Evolutionary conservation across 371 early-diverging fungal genomes (phyloP).

Genomic region (Synchytrium microbalum): DNA sequence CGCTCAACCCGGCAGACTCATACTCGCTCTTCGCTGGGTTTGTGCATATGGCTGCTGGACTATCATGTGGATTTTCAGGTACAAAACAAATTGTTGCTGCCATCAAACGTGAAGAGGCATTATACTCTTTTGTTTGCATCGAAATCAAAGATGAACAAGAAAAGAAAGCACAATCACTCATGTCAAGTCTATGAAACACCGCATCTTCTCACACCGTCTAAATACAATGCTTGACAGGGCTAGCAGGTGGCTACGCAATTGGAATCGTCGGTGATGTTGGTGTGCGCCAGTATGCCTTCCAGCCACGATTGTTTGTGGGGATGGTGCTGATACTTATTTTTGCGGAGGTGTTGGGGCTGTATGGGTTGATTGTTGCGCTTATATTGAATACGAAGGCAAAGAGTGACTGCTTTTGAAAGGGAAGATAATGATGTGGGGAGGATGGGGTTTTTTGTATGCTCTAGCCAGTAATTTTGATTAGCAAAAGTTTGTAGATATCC

Average conservation of each 20-base stretch:
- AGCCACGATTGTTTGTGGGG: slow-evolving; percentile 86
- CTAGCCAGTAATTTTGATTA: no score
- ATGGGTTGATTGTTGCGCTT: slow-evolving; percentile 54
- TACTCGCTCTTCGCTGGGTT: slow-evolving; percentile 60
- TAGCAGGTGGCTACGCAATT: slow-evolving; percentile 95
- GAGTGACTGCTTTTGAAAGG: not conserved
- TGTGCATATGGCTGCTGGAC: slow-evolving; percentile 88
- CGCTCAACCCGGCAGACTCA: not conserved
- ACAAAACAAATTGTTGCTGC: no score
- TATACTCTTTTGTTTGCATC: no score
- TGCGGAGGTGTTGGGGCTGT: slow-evolving; percentile 85
- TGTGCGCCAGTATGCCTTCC: slow-evolving; percentile 87
- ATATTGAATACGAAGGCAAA: slow-evolving; percentile 84
- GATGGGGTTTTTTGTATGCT: no score
- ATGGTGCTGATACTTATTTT: slow-evolving; percentile 92
- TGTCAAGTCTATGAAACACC: no score
- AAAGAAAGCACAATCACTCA: no score
- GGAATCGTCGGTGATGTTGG: slow-evolving; percentile 94
- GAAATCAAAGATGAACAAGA: no score
- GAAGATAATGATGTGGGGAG: no score
- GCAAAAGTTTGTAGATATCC: no score
- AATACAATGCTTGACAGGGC: no score
- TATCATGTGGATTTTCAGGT: slow-evolving; percentile 28
- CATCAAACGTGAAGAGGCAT: no score
- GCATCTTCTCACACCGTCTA: no score